Conservation (phyloP, 1,284 basidiomycete species). For the Neolentinus lepideus region DNA sequence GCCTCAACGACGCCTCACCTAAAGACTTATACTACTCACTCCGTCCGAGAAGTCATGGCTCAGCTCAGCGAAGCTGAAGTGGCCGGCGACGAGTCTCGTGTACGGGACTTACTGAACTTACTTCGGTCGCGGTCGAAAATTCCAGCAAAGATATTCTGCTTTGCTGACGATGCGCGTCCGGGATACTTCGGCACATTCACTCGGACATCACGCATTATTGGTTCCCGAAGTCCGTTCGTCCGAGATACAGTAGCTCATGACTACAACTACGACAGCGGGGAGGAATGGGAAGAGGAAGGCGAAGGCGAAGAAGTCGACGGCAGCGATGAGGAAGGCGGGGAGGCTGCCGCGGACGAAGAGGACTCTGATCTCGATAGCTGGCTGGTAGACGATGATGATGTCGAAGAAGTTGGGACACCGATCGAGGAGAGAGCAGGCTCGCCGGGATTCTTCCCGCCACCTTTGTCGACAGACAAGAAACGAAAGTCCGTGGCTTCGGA, state of each 20-base stretch:
- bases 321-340: slow-evolving; percentile 58
- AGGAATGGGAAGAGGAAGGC: slow-evolving; percentile 79
- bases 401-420: slow-evolving; percentile 34
- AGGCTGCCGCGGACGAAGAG: slow-evolving; percentile 41
- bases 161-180: slow-evolving; percentile 69
- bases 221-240: slow-evolving; percentile 68
- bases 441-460: slow-evolving; percentile 25
- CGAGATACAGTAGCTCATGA: slow-evolving; percentile 66
- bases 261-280: slow-evolving; percentile 81
- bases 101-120: slow-evolving; percentile 45
- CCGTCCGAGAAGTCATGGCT: slow-evolving; percentile 50
- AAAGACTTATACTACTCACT: slow-evolving; percentile 26
- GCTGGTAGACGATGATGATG: slow-evolving; percentile 73
- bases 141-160: slow-evolving; percentile 70
- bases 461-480: slow-evolving; percentile 28
- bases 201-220: slow-evolving; percentile 59
- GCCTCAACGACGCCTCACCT: slow-evolving; percentile 12
- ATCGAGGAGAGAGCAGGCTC: slow-evolving; percentile 32
- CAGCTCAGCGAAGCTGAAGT: slow-evolving; percentile 73
- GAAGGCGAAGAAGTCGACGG: slow-evolving; percentile 63
- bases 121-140: slow-evolving; percentile 53
- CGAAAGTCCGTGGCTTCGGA: slow-evolving; percentile 39
- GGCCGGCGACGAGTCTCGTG: slow-evolving; percentile 54
- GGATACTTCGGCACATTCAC: slow-evolving; percentile 89
- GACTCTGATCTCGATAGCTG: slow-evolving; percentile 74